phyloP scores from a whole-genome alignment of 257 asterid genomes.

The Verbena officinalis region DNA sequence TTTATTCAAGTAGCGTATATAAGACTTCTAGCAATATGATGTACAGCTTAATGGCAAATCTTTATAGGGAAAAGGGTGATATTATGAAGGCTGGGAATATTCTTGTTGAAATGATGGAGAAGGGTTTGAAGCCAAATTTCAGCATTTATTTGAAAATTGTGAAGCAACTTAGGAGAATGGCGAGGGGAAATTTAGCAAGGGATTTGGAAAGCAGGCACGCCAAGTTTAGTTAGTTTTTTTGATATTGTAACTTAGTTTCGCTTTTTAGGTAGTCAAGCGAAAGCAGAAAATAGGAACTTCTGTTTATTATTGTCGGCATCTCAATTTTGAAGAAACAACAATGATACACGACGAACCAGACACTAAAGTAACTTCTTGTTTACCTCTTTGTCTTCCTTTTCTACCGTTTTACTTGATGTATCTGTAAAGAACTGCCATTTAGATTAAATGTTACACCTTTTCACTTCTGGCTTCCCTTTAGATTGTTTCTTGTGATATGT shows the following conservation, averaged over 20 bases:
- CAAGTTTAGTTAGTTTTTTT: slow-evolving; percentile 20
- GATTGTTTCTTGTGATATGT: background rate
- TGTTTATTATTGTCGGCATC: slow-evolving; percentile 13
- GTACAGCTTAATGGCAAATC: slow-evolving; percentile 66
- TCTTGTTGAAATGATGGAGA: slow-evolving; percentile 73
- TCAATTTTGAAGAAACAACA: slow-evolving; percentile 33
- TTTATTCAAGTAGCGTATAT: slow-evolving; percentile 41
- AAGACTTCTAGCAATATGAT: slow-evolving; percentile 44
- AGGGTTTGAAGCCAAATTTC: slow-evolving; percentile 63
- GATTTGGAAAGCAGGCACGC: slow-evolving; percentile 48
- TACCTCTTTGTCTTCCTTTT: background rate
- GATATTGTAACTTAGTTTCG: slow-evolving; percentile 2
- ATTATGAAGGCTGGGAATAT: slow-evolving; percentile 50
- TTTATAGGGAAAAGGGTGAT: slow-evolving; percentile 55
- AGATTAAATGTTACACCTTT: background rate
- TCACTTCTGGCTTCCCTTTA: background rate
- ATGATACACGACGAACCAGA: background rate
- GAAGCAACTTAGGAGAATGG: slow-evolving; percentile 45
- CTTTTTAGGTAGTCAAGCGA: slow-evolving; percentile 12
- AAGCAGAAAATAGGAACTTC: slow-evolving; percentile 14
- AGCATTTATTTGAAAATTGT: slow-evolving; percentile 43
- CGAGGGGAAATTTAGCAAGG: slow-evolving; percentile 47
- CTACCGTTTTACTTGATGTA: background rate
- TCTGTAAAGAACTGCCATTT: background rate
- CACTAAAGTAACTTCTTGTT: background rate